phyloP scores from a whole-genome alignment of 2,329 filamentous ascomycete genomes.

The Xylogone sp. region DNA sequence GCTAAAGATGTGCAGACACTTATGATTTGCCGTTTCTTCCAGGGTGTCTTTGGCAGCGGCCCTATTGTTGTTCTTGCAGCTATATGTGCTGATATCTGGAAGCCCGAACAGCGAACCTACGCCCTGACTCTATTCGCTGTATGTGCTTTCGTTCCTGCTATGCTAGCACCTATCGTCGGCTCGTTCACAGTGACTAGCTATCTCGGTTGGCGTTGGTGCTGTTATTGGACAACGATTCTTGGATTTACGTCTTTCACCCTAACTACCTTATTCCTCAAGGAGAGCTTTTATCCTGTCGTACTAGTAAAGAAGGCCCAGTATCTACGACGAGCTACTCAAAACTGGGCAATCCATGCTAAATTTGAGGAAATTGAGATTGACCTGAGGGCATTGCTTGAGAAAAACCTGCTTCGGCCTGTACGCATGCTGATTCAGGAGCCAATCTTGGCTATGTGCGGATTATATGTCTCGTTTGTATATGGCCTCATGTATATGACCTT shows the following conservation, averaged over 20 bases:
- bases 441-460: slow-evolving; percentile 54
- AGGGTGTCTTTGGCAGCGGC: slow-evolving; percentile 18
- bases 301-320: slow-evolving; percentile 21
- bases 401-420: slow-evolving; percentile 55
- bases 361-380: slow-evolving; percentile 27
- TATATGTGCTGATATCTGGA: slow-evolving; percentile 19
- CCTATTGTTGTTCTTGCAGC: slow-evolving; percentile 23
- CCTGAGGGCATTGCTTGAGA: slow-evolving; percentile 40
- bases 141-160: slow-evolving; percentile 5
- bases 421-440: slow-evolving; percentile 56
- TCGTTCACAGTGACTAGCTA: slow-evolving; percentile 56
- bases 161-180: slow-evolving; percentile 29
- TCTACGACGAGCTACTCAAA: slow-evolving; percentile 21
- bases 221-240: slow-evolving; percentile 24
- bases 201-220: slow-evolving; percentile 62
- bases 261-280: slow-evolving; percentile 26
- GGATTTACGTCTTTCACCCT: slow-evolving; percentile 26
- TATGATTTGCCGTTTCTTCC: slow-evolving; percentile 17
- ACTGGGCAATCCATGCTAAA: slow-evolving; percentile 24
- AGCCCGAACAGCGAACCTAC: slow-evolving; percentile 4
- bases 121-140: slow-evolving; percentile 5
- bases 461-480: slow-evolving; percentile 59
- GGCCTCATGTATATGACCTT: slow-evolving; percentile 59
- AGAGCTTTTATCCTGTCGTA: slow-evolving; percentile 34
- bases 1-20: slow-evolving; percentile 21